Evolutionary conservation across 805 yeast genomes (phyloP).

Genomic region (Deakozyma indianensis): DNA sequence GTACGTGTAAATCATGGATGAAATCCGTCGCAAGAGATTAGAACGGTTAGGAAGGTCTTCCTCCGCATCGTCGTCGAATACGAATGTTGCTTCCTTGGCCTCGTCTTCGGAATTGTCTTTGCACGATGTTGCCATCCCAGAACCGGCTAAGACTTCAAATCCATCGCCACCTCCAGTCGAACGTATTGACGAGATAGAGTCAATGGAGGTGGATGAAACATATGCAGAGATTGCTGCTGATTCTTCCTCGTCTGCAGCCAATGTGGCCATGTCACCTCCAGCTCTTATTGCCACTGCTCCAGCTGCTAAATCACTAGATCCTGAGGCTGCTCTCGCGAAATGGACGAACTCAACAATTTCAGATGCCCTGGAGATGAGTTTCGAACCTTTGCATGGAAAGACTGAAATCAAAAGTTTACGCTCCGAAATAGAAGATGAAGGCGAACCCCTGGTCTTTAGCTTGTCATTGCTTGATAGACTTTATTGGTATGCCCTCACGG

Average conservation of each 20-base stretch:
- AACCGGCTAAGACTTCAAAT: too few species aligned
- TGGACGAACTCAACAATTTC: slow-evolving; percentile 9
- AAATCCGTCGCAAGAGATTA: slow-evolving; percentile 11
- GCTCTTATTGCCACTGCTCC: too few species aligned
- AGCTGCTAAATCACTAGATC: not conserved
- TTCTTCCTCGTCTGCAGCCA: slow-evolving; percentile 2
- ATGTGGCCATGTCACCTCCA: slow-evolving; percentile 2
- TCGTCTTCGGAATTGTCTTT: not conserved
- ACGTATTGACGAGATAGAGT: too few species aligned
- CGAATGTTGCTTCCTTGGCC: not conserved
- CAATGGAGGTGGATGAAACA: too few species aligned
- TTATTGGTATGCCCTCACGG: slow-evolving; percentile 10
- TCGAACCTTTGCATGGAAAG: slow-evolving; percentile 6
- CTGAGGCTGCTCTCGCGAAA: slow-evolving; percentile 5
- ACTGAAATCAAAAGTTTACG: slow-evolving; percentile 3
- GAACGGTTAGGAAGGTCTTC: slow-evolving; percentile 4
- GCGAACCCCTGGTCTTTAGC: slow-evolving; percentile 2
- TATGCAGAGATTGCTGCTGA: slow-evolving; percentile 2
- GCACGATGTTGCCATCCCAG: not conserved
- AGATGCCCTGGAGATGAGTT: slow-evolving; percentile 6
- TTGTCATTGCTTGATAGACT: slow-evolving; percentile 8
- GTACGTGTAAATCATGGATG: too few species aligned
- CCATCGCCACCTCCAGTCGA: too few species aligned
- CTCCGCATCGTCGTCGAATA: slow-evolving; percentile 2
- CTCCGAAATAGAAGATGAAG: slow-evolving; percentile 9